Evolutionary conservation across 2,329 filamentous ascomycete genomes (phyloP).

Genomic region (Neofusicoccum sp.): DNA sequence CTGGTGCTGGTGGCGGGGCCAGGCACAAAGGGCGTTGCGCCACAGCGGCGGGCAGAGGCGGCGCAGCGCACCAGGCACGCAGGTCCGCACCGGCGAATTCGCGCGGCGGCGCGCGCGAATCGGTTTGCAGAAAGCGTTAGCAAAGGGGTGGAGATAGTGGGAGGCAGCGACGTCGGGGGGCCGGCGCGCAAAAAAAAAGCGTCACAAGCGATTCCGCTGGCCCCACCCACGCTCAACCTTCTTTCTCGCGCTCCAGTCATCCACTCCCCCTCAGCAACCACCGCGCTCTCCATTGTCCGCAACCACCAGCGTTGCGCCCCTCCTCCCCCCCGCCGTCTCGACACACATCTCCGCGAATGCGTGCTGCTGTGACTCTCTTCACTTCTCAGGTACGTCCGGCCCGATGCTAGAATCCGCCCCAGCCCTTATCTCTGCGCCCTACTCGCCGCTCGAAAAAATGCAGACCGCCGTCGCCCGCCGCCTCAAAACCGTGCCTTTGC

Average conservation of each 20-base stretch:
- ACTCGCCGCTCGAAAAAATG: neutral
- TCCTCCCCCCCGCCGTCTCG: neutral
- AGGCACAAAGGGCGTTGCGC: neutral
- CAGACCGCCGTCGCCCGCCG: neutral
- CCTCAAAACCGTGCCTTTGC: neutral
- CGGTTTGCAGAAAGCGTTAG: conserved; percentile 13
- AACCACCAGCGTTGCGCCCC: conserved; percentile 13
- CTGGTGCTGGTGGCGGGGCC: too few species aligned
- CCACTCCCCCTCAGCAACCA: conserved; percentile 7
- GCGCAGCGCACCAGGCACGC: neutral
- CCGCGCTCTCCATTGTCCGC: neutral
- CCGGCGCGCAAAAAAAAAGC: neutral
- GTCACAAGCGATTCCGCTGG: neutral
- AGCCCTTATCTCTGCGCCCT: conserved; percentile 18
- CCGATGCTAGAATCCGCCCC: conserved; percentile 1
- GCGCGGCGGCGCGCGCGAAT: neutral
- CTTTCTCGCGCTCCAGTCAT: neutral
- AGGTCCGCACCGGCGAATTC: neutral
- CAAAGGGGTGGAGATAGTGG: neutral
- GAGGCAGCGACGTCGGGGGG: conserved; percentile 5
- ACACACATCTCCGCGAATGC: conserved; percentile 37
- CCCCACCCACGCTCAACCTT: conserved; percentile 8
- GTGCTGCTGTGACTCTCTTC: conserved; percentile 54
- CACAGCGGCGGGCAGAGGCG: neutral
- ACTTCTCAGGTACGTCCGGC: conserved; percentile 54